Percentiles rank a stretch among this genome's conserved stretches.
phyloP scores from a whole-genome alignment of 257 asterid genomes.

The Buddleja alternifolia region DNA sequence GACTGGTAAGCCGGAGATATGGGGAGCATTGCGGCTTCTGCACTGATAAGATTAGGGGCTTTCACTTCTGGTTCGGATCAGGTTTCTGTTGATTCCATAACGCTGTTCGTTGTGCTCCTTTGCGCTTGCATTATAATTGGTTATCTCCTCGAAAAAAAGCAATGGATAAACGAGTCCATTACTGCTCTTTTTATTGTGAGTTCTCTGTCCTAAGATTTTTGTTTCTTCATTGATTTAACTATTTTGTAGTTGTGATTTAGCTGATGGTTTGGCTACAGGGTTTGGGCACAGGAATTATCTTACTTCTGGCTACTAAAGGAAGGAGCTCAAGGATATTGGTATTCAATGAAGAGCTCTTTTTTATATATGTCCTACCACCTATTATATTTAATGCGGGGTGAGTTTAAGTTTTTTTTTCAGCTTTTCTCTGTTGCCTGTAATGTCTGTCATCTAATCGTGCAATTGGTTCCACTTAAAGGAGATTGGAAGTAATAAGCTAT shows the following conservation, averaged over 20 bases:
- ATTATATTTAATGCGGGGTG: conserved; percentile 88
- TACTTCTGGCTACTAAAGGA: conserved; percentile 54
- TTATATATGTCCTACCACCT: conserved; percentile 81
- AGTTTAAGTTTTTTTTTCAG: conserved; percentile 12
- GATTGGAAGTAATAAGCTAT: neutral
- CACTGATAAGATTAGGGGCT: conserved; percentile 21
- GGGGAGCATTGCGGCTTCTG: conserved; percentile 18
- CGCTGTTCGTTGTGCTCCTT: conserved; percentile 63
- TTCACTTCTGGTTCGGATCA: conserved; percentile 28
- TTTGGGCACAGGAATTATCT: conserved; percentile 48
- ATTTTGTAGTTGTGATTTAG: neutral
- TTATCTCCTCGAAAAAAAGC: conserved; percentile 54
- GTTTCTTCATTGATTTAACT: neutral
- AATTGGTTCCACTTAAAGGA: neutral
- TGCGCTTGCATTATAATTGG: conserved; percentile 65
- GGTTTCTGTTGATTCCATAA: conserved; percentile 38
- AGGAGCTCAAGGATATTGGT: conserved; percentile 58
- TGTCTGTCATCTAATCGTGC: neutral
- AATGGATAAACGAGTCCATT: conserved; percentile 73
- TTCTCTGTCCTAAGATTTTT: neutral
- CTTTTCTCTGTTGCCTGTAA: neutral
- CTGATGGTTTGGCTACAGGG: conserved; percentile 50
- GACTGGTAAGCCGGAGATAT: conserved; percentile 15
- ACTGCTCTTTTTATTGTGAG: conserved; percentile 61
- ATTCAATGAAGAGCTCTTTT: conserved; percentile 75